These are phyloP conservation scores for Salvia sclarea DNA, from an alignment of 305 asterid genomes.

Conservation along the genomic window DNA sequence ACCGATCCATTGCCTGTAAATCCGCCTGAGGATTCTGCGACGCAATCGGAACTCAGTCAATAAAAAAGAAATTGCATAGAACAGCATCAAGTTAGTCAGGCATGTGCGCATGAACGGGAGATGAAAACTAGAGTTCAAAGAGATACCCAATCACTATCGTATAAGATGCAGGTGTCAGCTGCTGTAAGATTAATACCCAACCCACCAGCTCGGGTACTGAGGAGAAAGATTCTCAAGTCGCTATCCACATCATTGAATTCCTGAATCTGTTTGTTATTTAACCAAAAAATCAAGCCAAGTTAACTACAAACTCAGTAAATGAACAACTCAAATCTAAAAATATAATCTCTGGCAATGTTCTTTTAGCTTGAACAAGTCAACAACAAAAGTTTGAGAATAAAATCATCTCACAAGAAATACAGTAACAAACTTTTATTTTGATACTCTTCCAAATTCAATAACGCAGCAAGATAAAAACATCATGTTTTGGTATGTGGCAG, in stretches of 20 bases:
- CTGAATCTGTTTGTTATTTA: conserved; percentile 56
- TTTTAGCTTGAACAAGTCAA: background rate
- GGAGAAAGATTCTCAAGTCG: conserved; percentile 69
- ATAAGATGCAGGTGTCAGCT: conserved; percentile 97
- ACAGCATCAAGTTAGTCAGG: background rate
- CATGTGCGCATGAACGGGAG: background rate
- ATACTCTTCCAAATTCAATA: background rate
- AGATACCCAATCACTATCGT: conserved; percentile 97
- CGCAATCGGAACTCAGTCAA: conserved; percentile 28
- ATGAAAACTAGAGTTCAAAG: conserved; percentile 23
- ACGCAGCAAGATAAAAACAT: background rate
- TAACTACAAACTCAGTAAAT: conserved; percentile 14
- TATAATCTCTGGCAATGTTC: background rate
- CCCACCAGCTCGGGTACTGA: conserved; percentile 99
- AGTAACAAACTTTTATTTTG: background rate
- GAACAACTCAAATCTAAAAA: conserved; percentile 12
- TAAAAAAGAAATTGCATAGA: background rate
- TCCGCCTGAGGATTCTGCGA: conserved; percentile 98
- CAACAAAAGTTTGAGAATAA: background rate
- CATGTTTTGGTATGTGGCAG: conserved; percentile 1
- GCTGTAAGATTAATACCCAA: conserved; percentile 97
- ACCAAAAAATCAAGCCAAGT: conserved; percentile 27
- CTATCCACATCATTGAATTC: conserved; percentile 81
- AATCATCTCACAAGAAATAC: background rate
- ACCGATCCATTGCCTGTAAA: conserved; percentile 98